Percentiles rank a stretch among this genome's conserved stretches.
These are phyloP conservation scores for Solanum hybrid DNA, from an alignment of 305 asterid species.

Conservation along the genomic window DNA sequence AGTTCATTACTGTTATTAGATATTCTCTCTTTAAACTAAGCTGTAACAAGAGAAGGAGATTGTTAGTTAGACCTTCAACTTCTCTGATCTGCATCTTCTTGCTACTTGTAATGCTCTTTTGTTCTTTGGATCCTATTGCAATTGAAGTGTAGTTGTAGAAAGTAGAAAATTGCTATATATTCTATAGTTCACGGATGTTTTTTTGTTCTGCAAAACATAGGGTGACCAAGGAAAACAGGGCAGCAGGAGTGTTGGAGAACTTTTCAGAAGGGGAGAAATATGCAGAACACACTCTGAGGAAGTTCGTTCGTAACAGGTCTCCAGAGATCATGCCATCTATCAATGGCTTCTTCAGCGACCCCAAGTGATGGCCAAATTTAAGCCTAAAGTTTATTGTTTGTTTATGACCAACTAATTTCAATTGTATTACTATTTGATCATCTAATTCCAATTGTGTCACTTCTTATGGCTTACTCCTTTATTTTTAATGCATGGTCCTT, in stretches of 20 bases:
- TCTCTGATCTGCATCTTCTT: neutral
- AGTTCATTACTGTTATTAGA: neutral
- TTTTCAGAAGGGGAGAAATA: slow-evolving; percentile 71
- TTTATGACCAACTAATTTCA: neutral
- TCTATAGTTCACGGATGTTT: neutral
- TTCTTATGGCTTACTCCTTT: neutral
- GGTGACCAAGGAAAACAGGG: slow-evolving; percentile 73
- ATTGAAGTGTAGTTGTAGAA: neutral
- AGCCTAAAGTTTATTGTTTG: neutral
- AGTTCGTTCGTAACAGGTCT: slow-evolving; percentile 48
- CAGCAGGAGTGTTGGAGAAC: slow-evolving; percentile 75
- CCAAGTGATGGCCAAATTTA: slow-evolving; percentile 13
- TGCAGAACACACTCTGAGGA: slow-evolving; percentile 51
- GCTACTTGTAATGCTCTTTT: neutral
- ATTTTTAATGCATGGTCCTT: neutral
- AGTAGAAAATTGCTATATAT: neutral
- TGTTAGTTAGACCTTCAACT: neutral
- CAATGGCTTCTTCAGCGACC: slow-evolving; percentile 66
- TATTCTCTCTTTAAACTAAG: neutral
- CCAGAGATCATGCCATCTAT: slow-evolving; percentile 70
- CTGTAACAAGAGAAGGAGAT: neutral
- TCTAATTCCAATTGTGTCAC: neutral
- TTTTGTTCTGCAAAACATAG: slow-evolving; percentile 15
- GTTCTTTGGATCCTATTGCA: neutral
- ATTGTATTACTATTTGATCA: neutral